phyloP scores from a whole-genome alignment of 345 rosid genomes.

The Iberis pinnata region DNA sequence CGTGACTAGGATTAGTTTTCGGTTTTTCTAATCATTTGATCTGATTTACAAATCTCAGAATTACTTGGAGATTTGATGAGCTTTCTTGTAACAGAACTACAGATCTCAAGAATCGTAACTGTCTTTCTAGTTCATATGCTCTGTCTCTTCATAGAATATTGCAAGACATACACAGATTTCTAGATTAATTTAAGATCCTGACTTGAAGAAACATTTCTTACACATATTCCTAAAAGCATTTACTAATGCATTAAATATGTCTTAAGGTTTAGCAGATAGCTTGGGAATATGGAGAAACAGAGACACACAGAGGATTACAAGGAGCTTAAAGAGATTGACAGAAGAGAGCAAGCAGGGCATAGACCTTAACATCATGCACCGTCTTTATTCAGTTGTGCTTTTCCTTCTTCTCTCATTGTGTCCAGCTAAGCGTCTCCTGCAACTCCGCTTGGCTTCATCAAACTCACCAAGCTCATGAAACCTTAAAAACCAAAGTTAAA shows the following conservation, averaged over 20 bases:
- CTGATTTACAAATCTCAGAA: constrained; percentile 12
- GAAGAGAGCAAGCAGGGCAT: constrained; percentile 76
- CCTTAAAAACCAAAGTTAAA: constrained; percentile 34
- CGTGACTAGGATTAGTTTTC: constrained; percentile 31
- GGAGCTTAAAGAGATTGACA: constrained; percentile 43
- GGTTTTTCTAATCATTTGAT: background rate
- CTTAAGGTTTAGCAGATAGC: constrained; percentile 21
- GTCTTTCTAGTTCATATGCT: background rate
- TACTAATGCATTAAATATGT: constrained; percentile 1
- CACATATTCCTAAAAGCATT: constrained; percentile 9
- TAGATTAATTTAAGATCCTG: constrained; percentile 6
- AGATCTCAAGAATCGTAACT: constrained; percentile 7
- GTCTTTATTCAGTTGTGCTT: constrained; percentile 35
- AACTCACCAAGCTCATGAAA: constrained; percentile 77
- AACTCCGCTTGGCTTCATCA: constrained; percentile 71
- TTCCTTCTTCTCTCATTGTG: constrained; percentile 87
- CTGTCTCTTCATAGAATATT: constrained; percentile 3
- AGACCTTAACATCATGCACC: constrained; percentile 31
- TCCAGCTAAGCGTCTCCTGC: constrained; percentile 79
- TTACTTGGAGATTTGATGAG: constrained; percentile 5
- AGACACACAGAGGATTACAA: constrained; percentile 17
- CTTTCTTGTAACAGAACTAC: constrained; percentile 10
- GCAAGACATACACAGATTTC: constrained; percentile 12
- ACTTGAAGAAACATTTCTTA: constrained; percentile 10
- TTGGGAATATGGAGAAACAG: constrained; percentile 19